phyloP scores from a whole-genome alignment of 768 basidiomycete genomes.

The Coprinellus micaceus region DNA sequence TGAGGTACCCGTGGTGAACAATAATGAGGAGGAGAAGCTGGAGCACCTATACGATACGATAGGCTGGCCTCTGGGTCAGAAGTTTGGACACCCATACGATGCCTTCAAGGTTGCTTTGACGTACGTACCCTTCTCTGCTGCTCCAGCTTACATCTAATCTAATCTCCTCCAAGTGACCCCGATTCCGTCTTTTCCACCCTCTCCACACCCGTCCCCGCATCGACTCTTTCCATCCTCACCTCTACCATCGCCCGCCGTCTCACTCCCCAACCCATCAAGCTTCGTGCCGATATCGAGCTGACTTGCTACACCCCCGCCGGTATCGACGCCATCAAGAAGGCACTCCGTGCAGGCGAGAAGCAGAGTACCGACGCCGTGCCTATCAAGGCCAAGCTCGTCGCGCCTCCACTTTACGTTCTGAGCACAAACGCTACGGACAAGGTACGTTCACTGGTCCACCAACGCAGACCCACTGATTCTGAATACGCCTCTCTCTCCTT shows the following conservation, averaged over 20 bases:
- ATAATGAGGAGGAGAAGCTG: slow-evolving; percentile 73
- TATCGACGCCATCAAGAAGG: slow-evolving; percentile 94
- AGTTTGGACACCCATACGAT: slow-evolving; percentile 94
- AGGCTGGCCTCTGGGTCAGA: slow-evolving; percentile 88
- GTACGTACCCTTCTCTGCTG: slow-evolving; percentile 45
- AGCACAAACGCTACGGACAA: slow-evolving; percentile 98
- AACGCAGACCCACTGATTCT: background rate
- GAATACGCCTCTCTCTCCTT: too few relatives aligned
- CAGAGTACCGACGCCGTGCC: slow-evolving; percentile 87
- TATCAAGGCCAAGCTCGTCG: slow-evolving; percentile 95
- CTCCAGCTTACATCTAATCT: background rate
- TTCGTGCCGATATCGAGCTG: slow-evolving; percentile 95
- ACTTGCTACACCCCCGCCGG: slow-evolving; percentile 95
- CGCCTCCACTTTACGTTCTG: slow-evolving; percentile 93
- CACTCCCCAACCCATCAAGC: slow-evolving; percentile 97
- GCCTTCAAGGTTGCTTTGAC: slow-evolving; percentile 96
- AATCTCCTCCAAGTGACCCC: slow-evolving; percentile 30
- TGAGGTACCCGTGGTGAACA: slow-evolving; percentile 30
- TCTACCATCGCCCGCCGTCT: slow-evolving; percentile 89
- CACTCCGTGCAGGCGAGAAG: slow-evolving; percentile 83
- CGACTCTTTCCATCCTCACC: slow-evolving; percentile 62
- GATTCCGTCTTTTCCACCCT: slow-evolving; percentile 81
- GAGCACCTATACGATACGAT: slow-evolving; percentile 88
- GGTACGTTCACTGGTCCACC: slow-evolving; percentile 32
- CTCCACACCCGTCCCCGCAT: slow-evolving; percentile 48